Conservation (phyloP, 176 grass and related monocot genomes). For the Triticum timopheevii region DNA sequence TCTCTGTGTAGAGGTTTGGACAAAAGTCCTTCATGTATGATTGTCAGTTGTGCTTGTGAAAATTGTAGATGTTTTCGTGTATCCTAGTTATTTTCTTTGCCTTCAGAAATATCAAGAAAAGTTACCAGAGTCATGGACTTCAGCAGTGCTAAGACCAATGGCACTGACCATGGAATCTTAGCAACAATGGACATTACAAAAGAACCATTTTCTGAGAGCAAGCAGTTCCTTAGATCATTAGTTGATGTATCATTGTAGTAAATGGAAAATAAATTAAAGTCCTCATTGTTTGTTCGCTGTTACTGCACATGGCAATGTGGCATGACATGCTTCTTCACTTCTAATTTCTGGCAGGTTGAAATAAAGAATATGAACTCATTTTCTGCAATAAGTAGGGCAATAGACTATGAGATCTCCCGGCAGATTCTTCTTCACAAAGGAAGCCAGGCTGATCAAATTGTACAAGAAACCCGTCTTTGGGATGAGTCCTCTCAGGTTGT, state of each 20-base stretch:
- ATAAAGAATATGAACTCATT: constrained; percentile 25
- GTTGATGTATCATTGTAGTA: not conserved
- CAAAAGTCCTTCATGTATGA: not conserved
- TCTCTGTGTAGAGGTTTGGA: not conserved
- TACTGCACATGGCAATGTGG: not conserved
- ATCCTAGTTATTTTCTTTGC: not conserved
- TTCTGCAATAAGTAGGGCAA: constrained; percentile 4
- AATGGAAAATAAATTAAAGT: not conserved
- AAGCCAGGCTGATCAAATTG: constrained; percentile 76
- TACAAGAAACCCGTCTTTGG: constrained; percentile 96
- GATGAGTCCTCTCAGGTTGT: constrained; percentile 84
- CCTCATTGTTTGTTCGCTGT: not conserved
- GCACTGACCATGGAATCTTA: not conserved
- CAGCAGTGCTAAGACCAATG: not conserved
- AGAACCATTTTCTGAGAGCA: not conserved
- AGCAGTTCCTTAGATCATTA: not conserved
- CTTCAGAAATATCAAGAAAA: not conserved
- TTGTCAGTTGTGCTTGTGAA: not conserved
- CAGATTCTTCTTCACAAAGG: constrained; percentile 84
- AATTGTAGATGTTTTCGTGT: not conserved
- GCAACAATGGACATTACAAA: not conserved
- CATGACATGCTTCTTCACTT: constrained; percentile 20
- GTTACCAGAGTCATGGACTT: not conserved
- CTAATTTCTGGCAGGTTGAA: constrained; percentile 9
- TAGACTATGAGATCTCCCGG: constrained; percentile 26